phyloP scores from a whole-genome alignment of 2,329 filamentous ascomycete species.

The Sporothrix brasiliensis region DNA sequence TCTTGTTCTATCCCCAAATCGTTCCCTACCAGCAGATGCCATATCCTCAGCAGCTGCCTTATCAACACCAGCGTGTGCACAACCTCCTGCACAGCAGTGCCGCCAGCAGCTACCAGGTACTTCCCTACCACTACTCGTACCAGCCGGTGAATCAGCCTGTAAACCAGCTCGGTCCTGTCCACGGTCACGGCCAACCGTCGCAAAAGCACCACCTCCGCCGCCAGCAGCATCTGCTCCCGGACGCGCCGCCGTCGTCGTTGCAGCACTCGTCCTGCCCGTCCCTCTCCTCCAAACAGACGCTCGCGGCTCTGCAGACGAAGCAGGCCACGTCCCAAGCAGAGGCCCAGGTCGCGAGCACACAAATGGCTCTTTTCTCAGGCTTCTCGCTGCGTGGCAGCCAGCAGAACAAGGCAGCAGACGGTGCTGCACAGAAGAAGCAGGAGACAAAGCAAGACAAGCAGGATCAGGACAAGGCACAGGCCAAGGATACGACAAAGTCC shows the following conservation, averaged over 20 bases:
- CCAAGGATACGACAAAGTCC: not conserved
- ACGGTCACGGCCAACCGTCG: not conserved
- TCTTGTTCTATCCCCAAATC: constrained; percentile 8
- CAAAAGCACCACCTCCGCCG: not conserved
- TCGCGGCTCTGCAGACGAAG: not conserved
- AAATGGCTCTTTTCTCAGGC: constrained; percentile 1
- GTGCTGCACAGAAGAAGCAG: not conserved
- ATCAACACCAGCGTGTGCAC: constrained; percentile 22
- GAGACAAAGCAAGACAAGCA: not conserved
- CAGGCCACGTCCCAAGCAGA: not conserved
- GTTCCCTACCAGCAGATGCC: constrained; percentile 25
- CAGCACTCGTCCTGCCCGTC: constrained; percentile 21
- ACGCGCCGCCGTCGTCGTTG: constrained; percentile 13
- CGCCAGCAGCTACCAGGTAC: not conserved
- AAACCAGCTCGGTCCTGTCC: not conserved
- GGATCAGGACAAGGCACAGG: not conserved
- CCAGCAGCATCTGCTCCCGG: constrained; percentile 1
- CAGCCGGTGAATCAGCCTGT: not conserved
- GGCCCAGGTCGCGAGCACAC: not conserved
- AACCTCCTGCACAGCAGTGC: constrained; percentile 15
- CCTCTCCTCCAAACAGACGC: constrained; percentile 3
- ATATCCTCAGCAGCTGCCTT: constrained; percentile 1
- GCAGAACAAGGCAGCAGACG: constrained; percentile 2
- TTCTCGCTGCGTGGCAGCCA: constrained; percentile 19
- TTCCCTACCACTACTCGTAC: not conserved